These are phyloP conservation scores for Hygrocybe punicea DNA, from an alignment of 768 basidiomycete genomes.

Conservation along the genomic window DNA sequence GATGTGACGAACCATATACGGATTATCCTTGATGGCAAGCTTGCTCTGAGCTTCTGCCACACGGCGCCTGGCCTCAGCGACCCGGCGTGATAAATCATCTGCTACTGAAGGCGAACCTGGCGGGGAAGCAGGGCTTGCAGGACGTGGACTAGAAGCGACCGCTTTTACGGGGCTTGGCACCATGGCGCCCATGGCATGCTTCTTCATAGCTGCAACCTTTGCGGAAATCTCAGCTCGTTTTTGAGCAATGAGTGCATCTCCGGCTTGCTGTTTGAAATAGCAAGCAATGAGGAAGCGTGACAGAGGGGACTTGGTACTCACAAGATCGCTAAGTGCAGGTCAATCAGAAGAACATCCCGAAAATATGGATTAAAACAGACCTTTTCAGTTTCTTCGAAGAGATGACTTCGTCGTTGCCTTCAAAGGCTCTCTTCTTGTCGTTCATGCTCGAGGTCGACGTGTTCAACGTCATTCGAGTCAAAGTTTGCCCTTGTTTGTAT, in stretches of 20 bases:
- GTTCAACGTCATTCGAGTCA: too few relatives aligned
- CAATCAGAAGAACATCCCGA: slow-evolving; percentile 11
- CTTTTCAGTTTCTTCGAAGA: slow-evolving; percentile 64
- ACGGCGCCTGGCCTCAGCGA: slow-evolving; percentile 82
- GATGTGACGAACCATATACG: slow-evolving; percentile 69
- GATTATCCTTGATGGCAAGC: slow-evolving; percentile 73
- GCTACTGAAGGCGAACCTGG: slow-evolving; percentile 40
- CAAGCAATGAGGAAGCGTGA: slow-evolving; percentile 28
- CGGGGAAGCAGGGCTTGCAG: slow-evolving; percentile 30
- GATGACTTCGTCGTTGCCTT: slow-evolving; percentile 48
- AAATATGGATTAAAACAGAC: slow-evolving; percentile 37
- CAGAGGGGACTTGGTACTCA: slow-evolving; percentile 50
- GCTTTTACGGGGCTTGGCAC: slow-evolving; percentile 41
- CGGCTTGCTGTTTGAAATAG: slow-evolving; percentile 37
- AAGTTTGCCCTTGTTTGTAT: not conserved
- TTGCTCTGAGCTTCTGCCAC: slow-evolving; percentile 81
- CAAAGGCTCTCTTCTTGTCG: slow-evolving; percentile 62
- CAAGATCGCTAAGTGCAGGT: slow-evolving; percentile 50
- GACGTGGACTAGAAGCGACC: slow-evolving; percentile 41
- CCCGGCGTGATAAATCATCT: slow-evolving; percentile 65
- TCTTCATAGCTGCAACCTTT: slow-evolving; percentile 71
- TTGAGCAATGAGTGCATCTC: slow-evolving; percentile 71
- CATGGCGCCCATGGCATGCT: slow-evolving; percentile 32
- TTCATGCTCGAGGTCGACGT: slow-evolving; percentile 46
- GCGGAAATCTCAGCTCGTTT: slow-evolving; percentile 83